These are phyloP conservation scores for Chlorella variabilis DNA, from an alignment of 163 green algal genomes.

Conservation along the genomic window DNA sequence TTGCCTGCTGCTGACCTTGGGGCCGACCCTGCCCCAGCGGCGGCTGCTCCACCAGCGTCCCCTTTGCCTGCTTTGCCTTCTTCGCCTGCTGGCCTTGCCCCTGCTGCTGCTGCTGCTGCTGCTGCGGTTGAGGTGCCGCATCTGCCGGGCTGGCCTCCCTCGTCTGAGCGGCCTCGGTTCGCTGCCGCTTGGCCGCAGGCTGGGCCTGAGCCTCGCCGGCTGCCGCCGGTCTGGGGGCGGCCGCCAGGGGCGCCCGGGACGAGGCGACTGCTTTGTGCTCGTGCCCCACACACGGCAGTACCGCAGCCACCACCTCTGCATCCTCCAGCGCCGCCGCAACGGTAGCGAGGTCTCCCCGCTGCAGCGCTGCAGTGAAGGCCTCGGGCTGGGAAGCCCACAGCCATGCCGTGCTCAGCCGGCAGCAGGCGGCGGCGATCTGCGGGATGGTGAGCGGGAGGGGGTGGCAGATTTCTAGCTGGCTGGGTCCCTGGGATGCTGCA, in stretches of 20 bases:
- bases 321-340: no score
- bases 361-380: background rate
- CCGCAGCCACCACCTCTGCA: no score
- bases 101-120: background rate
- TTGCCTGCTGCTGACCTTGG: background rate
- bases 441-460: no score
- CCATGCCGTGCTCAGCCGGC: conserved; percentile 13
- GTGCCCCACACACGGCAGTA: background rate
- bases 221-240: background rate
- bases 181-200: background rate
- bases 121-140: background rate
- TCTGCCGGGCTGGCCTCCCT: background rate
- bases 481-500: no score
- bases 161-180: background rate
- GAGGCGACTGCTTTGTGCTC: background rate
- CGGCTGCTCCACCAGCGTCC: background rate
- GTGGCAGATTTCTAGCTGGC: no score
- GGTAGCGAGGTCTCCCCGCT: background rate
- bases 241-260: no score
- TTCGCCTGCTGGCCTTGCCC: background rate
- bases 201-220: background rate
- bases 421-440: conserved; percentile 8
- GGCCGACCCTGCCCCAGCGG: background rate
- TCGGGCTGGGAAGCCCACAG: background rate
- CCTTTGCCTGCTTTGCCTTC: background rate